phyloP scores from a whole-genome alignment of 768 basidiomycete genomes.

The Mycena floridula region DNA sequence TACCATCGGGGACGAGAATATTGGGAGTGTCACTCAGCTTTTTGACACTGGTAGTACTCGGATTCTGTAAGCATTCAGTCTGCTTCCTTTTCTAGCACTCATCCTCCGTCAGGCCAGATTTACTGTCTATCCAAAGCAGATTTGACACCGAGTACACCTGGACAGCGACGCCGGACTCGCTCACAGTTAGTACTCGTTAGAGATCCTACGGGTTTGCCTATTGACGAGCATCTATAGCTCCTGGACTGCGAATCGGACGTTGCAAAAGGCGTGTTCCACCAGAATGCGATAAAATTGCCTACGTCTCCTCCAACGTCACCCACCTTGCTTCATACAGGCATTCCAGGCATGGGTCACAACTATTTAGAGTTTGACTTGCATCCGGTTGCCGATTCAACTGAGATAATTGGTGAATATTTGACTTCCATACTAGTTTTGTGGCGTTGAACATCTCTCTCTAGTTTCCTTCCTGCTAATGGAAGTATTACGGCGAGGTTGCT shows the following conservation, averaged over 20 bases:
- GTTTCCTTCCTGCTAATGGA: constrained; percentile 64
- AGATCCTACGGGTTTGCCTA: constrained; percentile 1
- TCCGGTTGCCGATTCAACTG: constrained; percentile 40
- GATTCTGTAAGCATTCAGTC: constrained; percentile 39
- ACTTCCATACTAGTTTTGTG: constrained; percentile 1
- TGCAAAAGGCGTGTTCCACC: constrained; percentile 44
- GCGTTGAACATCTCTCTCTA: constrained; percentile 16
- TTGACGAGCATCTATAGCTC: constrained; percentile 27
- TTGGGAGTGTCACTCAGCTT: constrained; percentile 47
- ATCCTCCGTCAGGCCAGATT: constrained; percentile 38
- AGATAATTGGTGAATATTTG: constrained; percentile 42
- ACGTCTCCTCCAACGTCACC: constrained; percentile 17
- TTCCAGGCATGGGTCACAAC: constrained; percentile 48
- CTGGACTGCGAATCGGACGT: constrained; percentile 46
- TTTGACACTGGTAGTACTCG: constrained; percentile 51
- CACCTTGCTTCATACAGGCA: constrained; percentile 41
- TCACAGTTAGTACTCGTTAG: constrained; percentile 36
- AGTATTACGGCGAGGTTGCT: constrained; percentile 54
- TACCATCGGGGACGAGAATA: constrained; percentile 40
- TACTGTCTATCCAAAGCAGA: constrained; percentile 55
- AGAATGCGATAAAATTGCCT: constrained; percentile 41
- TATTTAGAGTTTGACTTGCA: constrained; percentile 53
- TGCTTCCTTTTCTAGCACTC: constrained; percentile 1
- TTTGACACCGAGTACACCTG: constrained; percentile 58
- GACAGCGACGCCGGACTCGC: constrained; percentile 48